Evolutionary conservation across 2,329 filamentous ascomycete species (phyloP).

Genomic region (Sporothrix pallida): DNA sequence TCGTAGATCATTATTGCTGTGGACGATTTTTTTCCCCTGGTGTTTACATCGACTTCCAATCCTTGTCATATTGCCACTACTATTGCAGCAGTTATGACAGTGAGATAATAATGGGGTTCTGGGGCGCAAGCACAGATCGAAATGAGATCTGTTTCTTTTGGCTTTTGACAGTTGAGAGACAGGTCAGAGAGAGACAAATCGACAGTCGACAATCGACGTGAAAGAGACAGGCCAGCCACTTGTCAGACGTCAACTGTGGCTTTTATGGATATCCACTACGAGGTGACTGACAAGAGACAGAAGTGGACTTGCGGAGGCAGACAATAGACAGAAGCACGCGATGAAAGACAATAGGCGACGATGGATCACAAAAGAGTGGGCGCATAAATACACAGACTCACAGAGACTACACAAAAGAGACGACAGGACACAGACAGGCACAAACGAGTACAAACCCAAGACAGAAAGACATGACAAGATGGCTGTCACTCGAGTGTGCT

Average conservation of each 20-base stretch:
- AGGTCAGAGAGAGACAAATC: background rate
- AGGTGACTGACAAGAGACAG: background rate
- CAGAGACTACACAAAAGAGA: background rate
- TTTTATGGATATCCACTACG: background rate
- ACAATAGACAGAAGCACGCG: background rate
- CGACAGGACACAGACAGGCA: background rate
- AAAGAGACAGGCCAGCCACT: background rate
- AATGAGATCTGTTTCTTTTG: conserved; percentile 1
- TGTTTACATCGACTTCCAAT: too few relatives aligned
- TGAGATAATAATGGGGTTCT: background rate
- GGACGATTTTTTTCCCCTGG: too few relatives aligned
- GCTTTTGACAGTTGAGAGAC: background rate
- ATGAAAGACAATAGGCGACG: background rate
- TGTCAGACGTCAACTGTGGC: background rate
- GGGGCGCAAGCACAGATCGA: background rate
- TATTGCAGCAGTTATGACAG: background rate
- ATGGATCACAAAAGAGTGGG: background rate
- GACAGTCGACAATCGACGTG: too few relatives aligned
- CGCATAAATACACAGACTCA: background rate
- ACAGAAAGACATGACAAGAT: conserved; percentile 5
- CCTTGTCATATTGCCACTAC: too few relatives aligned
- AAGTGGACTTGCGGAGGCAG: background rate
- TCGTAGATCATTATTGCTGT: background rate
- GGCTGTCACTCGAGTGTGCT: background rate
- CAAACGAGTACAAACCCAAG: background rate